Base-by-base conservation (phyloP, 495 filamentous ascomycete genomes). In the Xylaria acuta region DNA sequence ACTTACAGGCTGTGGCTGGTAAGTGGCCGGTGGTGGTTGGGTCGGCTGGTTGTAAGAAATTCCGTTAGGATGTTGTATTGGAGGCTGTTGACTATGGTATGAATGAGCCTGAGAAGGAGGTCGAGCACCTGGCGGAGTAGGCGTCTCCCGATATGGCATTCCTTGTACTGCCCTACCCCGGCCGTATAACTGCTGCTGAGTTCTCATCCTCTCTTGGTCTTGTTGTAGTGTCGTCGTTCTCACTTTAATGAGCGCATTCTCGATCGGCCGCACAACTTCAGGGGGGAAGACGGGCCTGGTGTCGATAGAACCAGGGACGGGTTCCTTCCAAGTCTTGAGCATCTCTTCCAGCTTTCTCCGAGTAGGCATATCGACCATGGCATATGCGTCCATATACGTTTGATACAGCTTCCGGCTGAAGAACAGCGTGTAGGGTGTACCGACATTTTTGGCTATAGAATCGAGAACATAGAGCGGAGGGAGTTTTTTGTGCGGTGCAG, bases 361-460 rank as follows among this genome's bases (percentile, higher is more conserved):
- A n/a, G 93, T 93, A 51, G 85, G 84, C 64, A 84, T 84, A 76
- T 97, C 94, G 71, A 98, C 94, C 75, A 96, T 86, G 6, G 90
- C 91, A 79, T 98, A 99, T 66, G 97, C 93, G 74, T 94, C 91
- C 94, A 99, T 98, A 80, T 97, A 99, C 22, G 93, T 97, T 74
- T 89, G 88, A 80, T 93, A 98, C 70, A 99, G 88, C 80, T 95
- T 94, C 25, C 92, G 90, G 47, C 96, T 93, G 72, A 99, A 90
- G 80, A 96, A 98, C 8, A 97, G 87, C 1, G 94, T 97, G 82
- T 98, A 99, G 60, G 96, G 97, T 1, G 94, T 97, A 34, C 97
- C 97, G 69, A 98, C 94, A 86, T 98, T 98, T 84, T 99, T 99
- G 76, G 96, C 96, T 69, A 99, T 93, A 11, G 95, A 98, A 83